Evolutionary conservation across 495 filamentous ascomycete species (phyloP).

Genomic region (Penicillium antarcticum): DNA sequence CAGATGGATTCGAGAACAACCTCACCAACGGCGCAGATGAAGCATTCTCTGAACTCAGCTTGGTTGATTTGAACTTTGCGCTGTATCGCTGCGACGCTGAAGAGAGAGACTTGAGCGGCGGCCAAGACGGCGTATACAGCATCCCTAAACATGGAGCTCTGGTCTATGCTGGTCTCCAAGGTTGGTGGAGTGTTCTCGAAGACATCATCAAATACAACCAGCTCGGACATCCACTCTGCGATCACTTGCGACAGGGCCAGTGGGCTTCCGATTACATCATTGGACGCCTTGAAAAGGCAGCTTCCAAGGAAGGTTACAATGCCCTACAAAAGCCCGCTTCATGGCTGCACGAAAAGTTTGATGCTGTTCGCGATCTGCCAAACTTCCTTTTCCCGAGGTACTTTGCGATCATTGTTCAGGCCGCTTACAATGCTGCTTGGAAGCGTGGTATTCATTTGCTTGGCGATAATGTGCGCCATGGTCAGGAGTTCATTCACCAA

Average conservation of each 20-base stretch:
- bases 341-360: constrained; percentile 83
- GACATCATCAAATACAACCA: constrained; percentile 85
- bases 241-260: constrained; percentile 85
- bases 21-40: constrained; percentile 77
- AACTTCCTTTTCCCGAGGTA: constrained; percentile 89
- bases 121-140: constrained; percentile 79
- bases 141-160: constrained; percentile 81
- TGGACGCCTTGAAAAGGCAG: constrained; percentile 69
- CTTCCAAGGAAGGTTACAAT: constrained; percentile 55
- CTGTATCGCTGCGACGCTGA: constrained; percentile 92
- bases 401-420: constrained; percentile 84
- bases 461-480: constrained; percentile 67
- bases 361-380: constrained; percentile 77
- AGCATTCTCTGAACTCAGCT: constrained; percentile 67
- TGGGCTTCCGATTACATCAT: constrained; percentile 94
- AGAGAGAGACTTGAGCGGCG: constrained; percentile 75
- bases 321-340: constrained; percentile 59
- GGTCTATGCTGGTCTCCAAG: constrained; percentile 94
- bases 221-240: constrained; percentile 87
- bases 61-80: constrained; percentile 87
- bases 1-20: constrained; percentile 74
- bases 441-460: constrained; percentile 76
- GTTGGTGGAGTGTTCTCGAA: constrained; percentile 94
- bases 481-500: constrained; percentile 81
- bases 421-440: constrained; percentile 79